phyloP scores from a whole-genome alignment of 306 rosid genomes.

The Lupinus albus region DNA sequence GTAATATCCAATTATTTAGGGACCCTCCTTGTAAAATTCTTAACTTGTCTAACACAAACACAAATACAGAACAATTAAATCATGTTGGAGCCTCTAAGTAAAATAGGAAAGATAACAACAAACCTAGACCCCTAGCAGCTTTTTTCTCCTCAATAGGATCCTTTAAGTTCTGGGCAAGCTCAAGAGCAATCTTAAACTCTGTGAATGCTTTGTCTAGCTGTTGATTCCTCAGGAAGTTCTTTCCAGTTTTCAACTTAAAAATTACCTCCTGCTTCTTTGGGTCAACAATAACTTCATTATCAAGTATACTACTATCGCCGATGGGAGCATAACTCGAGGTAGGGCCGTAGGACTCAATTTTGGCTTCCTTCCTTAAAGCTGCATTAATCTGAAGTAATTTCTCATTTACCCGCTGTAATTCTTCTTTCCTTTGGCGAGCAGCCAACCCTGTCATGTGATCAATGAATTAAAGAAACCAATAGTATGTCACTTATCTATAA shows the following conservation, averaged over 20 bases:
- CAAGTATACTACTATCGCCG: conserved; percentile 69
- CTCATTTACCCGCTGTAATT: conserved; percentile 75
- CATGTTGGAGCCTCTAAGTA: neutral
- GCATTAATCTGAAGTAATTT: conserved; percentile 87
- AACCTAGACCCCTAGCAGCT: conserved; percentile 96
- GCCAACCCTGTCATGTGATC: conserved; percentile 65
- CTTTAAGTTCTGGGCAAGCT: conserved; percentile 66
- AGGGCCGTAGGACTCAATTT: conserved; percentile 95
- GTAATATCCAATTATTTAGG: conserved; percentile 32
- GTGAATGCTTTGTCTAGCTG: conserved; percentile 70
- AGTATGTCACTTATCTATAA: conserved; percentile 13
- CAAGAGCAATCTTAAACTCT: conserved; percentile 82
- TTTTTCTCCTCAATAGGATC: conserved; percentile 96
- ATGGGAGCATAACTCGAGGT: conserved; percentile 86
- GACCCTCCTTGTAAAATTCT: conserved; percentile 11
- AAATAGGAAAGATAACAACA: conserved; percentile 44
- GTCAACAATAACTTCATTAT: conserved; percentile 73
- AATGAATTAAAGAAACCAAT: conserved; percentile 26
- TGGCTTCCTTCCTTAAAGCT: conserved; percentile 91
- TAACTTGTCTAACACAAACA: conserved; percentile 4
- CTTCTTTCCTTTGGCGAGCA: conserved; percentile 91
- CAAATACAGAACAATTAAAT: neutral
- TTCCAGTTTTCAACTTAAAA: conserved; percentile 77
- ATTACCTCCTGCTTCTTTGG: conserved; percentile 84
- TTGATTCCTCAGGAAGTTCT: conserved; percentile 85